Percentiles rank a stretch among this genome's conserved stretches.
phyloP scores from a whole-genome alignment of 2,329 filamentous ascomycete genomes.

The Podosphaera fusca region DNA sequence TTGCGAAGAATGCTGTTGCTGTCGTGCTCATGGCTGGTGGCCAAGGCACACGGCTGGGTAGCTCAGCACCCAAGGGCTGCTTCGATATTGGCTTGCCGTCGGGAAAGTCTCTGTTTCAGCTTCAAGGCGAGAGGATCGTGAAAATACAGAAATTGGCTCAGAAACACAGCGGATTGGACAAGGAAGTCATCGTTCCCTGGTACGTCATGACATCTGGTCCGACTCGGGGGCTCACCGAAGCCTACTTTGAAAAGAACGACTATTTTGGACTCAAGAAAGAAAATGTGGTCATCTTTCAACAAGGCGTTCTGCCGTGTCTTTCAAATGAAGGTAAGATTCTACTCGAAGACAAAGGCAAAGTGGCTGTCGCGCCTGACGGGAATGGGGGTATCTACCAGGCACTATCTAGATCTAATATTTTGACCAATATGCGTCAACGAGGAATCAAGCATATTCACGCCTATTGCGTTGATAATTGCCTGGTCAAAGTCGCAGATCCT shows the following conservation, averaged over 20 bases:
- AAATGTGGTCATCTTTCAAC: conserved; percentile 86
- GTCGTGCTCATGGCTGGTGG: conserved; percentile 95
- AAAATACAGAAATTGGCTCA: conserved; percentile 66
- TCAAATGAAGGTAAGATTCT: conserved; percentile 96
- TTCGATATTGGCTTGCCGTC: conserved; percentile 90
- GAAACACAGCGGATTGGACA: conserved; percentile 34
- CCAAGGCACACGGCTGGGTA: conserved; percentile 83
- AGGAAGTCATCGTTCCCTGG: conserved; percentile 60
- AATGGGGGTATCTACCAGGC: conserved; percentile 95
- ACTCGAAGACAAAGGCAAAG: conserved; percentile 68
- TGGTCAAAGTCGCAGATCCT: conserved; percentile 96
- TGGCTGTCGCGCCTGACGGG: conserved; percentile 87
- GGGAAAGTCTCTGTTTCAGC: conserved; percentile 86
- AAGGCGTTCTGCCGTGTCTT: conserved; percentile 89
- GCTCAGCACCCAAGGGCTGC: conserved; percentile 90
- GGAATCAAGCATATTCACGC: conserved; percentile 89
- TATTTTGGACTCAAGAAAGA: conserved; percentile 76
- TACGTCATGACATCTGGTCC: conserved; percentile 99
- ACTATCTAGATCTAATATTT: conserved; percentile 54
- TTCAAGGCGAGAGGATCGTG: conserved; percentile 82
- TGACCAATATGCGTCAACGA: conserved; percentile 70
- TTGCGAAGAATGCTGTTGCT: conserved; percentile 45
- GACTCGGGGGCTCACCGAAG: conserved; percentile 73
- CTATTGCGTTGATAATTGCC: conserved; percentile 97
- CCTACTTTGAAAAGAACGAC: conserved; percentile 71